phyloP scores from a whole-genome alignment of 106 monocot species.

The Xerophyta viscosa region DNA sequence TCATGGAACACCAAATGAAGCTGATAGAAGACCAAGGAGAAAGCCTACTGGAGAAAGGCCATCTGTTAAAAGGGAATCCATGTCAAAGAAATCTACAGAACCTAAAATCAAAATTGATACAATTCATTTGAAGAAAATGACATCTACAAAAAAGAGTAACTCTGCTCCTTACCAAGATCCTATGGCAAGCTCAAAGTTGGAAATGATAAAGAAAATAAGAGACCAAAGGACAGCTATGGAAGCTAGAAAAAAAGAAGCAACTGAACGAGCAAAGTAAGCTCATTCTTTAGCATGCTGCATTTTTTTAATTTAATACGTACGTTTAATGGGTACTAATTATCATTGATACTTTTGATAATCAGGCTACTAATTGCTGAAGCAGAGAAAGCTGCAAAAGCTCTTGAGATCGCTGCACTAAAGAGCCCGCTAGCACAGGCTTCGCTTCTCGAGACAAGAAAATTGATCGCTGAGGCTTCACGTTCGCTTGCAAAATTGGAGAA shows the following conservation, averaged over 20 bases:
- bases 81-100: constrained; percentile 27
- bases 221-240: constrained; percentile 57
- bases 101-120: constrained; percentile 16
- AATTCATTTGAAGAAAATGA: constrained; percentile 23
- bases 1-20: constrained; percentile 50
- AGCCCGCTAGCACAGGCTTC: constrained; percentile 80
- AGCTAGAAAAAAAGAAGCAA: constrained; percentile 61
- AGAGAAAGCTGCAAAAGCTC: constrained; percentile 80
- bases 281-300: neutral
- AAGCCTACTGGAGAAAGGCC: constrained; percentile 18
- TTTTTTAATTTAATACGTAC: too few species aligned
- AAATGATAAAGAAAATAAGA: constrained; percentile 89
- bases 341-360: constrained; percentile 6
- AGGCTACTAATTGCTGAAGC: constrained; percentile 87
- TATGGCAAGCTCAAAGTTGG: constrained; percentile 68
- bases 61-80: constrained; percentile 14
- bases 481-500: constrained; percentile 54
- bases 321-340: neutral
- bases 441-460: constrained; percentile 77
- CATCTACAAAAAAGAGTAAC: constrained; percentile 35
- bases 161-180: constrained; percentile 65
- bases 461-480: constrained; percentile 70
- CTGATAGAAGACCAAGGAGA: constrained; percentile 48
- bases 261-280: constrained; percentile 70
- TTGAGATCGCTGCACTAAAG: constrained; percentile 69